phyloP scores from a whole-genome alignment of 495 filamentous ascomycete species.

The Penicillium crystallinum region DNA sequence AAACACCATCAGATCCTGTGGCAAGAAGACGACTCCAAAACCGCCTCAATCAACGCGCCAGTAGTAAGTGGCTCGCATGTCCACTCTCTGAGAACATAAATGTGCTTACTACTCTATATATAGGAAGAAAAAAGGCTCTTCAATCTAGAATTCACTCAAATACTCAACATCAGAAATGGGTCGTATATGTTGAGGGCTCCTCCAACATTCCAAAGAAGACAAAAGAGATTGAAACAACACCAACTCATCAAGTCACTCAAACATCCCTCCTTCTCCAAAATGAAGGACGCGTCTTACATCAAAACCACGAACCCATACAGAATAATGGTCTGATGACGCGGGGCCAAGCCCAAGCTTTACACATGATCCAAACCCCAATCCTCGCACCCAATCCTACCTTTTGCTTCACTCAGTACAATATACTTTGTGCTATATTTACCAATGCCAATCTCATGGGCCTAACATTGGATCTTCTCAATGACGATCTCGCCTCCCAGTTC shows the following conservation, averaged over 20 bases:
- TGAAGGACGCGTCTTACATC: too few relatives aligned
- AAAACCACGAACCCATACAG: neutral
- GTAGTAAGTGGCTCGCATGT: slow-evolving; percentile 18
- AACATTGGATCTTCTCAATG: slow-evolving; percentile 10
- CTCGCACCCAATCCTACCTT: neutral
- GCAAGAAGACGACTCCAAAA: slow-evolving; percentile 19
- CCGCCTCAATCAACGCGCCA: slow-evolving; percentile 23
- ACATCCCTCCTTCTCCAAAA: too few relatives aligned
- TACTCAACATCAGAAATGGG: slow-evolving; percentile 7
- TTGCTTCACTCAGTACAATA: slow-evolving; percentile 11
- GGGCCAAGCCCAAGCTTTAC: neutral
- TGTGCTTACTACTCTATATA: neutral
- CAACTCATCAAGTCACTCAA: too few relatives aligned
- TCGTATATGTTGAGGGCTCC: slow-evolving; percentile 14
- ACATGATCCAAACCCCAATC: neutral
- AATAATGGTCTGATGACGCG: neutral
- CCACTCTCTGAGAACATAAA: too few relatives aligned
- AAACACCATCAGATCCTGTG: slow-evolving; percentile 7
- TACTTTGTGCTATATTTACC: slow-evolving; percentile 8
- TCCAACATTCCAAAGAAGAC: neutral
- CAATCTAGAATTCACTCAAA: neutral
- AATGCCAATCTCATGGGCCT: slow-evolving; percentile 19
- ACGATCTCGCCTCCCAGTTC: slow-evolving; percentile 21
- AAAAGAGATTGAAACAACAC: neutral
- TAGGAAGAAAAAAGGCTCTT: slow-evolving; percentile 15